Base-by-base conservation (phyloP, 805 yeast species). In the Cyberlindnera suaveolens region DNA sequence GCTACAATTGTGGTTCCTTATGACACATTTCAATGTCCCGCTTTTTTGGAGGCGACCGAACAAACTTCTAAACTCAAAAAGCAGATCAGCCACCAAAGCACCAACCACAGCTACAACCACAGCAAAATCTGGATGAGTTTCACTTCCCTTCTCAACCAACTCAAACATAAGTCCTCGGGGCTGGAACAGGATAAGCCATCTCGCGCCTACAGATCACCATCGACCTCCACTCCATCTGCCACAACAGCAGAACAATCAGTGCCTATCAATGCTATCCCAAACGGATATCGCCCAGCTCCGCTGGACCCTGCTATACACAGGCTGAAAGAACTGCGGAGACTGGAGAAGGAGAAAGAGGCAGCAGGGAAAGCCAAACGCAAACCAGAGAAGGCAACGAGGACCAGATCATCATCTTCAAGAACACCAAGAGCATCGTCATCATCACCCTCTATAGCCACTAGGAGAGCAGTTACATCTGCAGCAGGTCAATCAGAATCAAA, bases 251-350 rank as follows among this genome's bases (percentile, higher is more conserved):
- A 36, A 16, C 11, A 29, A 23, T 5, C 15, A 16, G 13, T 32
- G 2, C 46, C 46, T 5, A 27, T 44, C 16, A 42, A 47, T 18
- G 46, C 39, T 10, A 19, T 44, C 11, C 47, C 50, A 10, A 23
- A 27, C 6, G 46, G 29, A 15, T 41, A 34, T n/a, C 14, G 15
- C 4, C 31, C 46, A 2, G 51, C 69, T 40, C 58, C 63, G 18
- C 67, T 72, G 5, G 91, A 84, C 56, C 88, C 90, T 0, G 87
- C 87, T 4, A 86, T 84, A 8, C 78, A 77, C 31, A 62, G 83
- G 44, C 63, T 84, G 32, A 84, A 84, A 50, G 89, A 82, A 45
- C 77, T 80, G 3, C 66, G 91, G 56, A 66, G 77, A 46, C 62
- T 68, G 34, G 88, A 84, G 48, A 68, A 64, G 33, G 61, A 58